Evolutionary conservation across 73 alveolate genomes (phyloP).

Genomic region (Vitrella brassicaformis): DNA sequence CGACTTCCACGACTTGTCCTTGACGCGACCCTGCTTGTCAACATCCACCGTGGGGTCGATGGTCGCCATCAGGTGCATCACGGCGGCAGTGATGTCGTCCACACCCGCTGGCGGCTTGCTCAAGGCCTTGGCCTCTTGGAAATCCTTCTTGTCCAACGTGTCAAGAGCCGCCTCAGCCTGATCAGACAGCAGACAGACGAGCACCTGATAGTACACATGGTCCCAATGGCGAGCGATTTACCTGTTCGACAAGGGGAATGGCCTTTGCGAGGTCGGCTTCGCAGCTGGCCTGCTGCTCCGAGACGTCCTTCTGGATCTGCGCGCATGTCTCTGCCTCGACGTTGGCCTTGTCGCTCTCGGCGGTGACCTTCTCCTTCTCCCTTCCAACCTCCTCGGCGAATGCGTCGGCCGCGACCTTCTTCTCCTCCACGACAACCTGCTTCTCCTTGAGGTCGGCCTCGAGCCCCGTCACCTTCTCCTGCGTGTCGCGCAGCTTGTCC

Average conservation of each 20-base stretch:
- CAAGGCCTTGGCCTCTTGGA: slow-evolving; percentile 72
- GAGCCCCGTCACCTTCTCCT: slow-evolving; percentile 72
- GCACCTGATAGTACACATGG: neutral
- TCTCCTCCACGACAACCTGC: slow-evolving; percentile 94
- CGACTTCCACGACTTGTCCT: slow-evolving; percentile 55
- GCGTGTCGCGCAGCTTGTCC: slow-evolving; percentile 24
- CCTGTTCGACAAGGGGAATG: slow-evolving; percentile 82
- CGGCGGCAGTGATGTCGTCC: slow-evolving; percentile 29
- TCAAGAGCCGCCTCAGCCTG: slow-evolving; percentile 66
- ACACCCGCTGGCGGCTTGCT: slow-evolving; percentile 74
- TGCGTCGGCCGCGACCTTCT: slow-evolving; percentile 93
- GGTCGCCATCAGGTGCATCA: slow-evolving; percentile 49
- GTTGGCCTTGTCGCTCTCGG: slow-evolving; percentile 74
- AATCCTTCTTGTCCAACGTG: slow-evolving; percentile 75
- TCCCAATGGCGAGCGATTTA: slow-evolving; percentile 10
- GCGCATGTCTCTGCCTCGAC: slow-evolving; percentile 84
- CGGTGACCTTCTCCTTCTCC: slow-evolving; percentile 68
- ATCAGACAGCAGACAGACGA: neutral
- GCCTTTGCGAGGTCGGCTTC: slow-evolving; percentile 48
- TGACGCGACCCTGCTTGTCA: slow-evolving; percentile 54
- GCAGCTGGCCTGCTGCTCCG: slow-evolving; percentile 6
- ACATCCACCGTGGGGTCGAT: slow-evolving; percentile 52
- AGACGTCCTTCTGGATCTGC: slow-evolving; percentile 64
- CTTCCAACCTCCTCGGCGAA: slow-evolving; percentile 88
- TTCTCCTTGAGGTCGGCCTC: slow-evolving; percentile 94